A percentile compares a stretch with the other conserved stretches of the same genome.
Evolutionary conservation across 2,329 filamentous ascomycete species (phyloP).

Genomic region (Cladobotryum mycophilum): DNA sequence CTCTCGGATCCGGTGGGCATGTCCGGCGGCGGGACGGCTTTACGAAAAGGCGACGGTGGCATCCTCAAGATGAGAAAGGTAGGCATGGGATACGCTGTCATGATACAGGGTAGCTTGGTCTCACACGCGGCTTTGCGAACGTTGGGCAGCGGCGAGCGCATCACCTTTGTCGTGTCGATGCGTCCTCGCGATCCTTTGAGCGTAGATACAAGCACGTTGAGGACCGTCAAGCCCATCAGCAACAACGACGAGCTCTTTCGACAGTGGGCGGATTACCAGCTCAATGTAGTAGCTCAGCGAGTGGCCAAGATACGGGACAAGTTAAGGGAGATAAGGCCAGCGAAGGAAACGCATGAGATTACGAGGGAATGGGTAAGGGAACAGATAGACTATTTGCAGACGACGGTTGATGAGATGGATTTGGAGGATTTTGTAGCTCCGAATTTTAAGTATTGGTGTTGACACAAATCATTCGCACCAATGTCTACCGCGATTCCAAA

Average conservation of each 20-base stretch:
- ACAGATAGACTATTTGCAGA: constrained; percentile 24
- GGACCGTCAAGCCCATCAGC: constrained; percentile 20
- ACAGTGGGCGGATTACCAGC: constrained; percentile 23
- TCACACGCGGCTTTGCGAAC: constrained; percentile 37
- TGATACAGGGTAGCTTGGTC: constrained; percentile 41
- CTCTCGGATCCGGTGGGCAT: constrained; percentile 41
- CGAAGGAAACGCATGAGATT: constrained; percentile 17
- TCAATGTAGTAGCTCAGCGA: constrained; percentile 19
- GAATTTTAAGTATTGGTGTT: constrained; percentile 1
- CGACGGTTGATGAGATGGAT: constrained; percentile 25
- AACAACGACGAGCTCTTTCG: constrained; percentile 23
- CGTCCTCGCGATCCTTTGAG: constrained; percentile 33
- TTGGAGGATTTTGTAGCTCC: constrained; percentile 5
- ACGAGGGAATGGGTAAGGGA: constrained; percentile 22
- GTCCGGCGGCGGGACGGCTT: constrained; percentile 34
- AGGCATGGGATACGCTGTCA: constrained; percentile 32
- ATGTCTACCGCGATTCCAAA: constrained; percentile 8
- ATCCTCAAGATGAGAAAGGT: constrained; percentile 21
- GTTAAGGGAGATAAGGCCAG: constrained; percentile 18
- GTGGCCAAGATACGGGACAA: constrained; percentile 14
- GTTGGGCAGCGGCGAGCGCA: constrained; percentile 35
- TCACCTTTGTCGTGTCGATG: constrained; percentile 42
- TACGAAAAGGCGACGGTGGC: constrained; percentile 20
- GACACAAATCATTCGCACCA: neutral
- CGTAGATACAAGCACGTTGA: constrained; percentile 34